Base-by-base conservation (phyloP, 371 early-diverging fungal species). In the Rhizopus microsporus region DNA sequence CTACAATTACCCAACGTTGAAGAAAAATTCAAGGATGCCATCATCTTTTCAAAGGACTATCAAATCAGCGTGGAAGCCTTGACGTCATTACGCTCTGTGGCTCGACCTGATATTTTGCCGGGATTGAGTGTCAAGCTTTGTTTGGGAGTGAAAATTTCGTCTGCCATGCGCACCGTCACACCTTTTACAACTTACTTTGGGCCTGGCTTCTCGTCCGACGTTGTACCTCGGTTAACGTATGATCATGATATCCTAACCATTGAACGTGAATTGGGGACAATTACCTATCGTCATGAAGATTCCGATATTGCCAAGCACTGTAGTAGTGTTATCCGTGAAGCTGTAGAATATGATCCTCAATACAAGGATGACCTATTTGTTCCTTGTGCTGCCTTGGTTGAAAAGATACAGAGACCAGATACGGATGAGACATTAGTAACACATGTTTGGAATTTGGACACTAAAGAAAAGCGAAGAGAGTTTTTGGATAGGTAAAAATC, bases 111-210 rank as follows among this genome's bases (percentile, higher is more conserved):
- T 17, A 50, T 75, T 2, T 58, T 80, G 15, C 72, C 69, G 10
- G 74, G 74, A 17, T 54, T 62, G 15, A 72, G 78, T 5, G 63
- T 87, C 40, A 90, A 90, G 65, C 74, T 89, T 10, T 78, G 89
- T 23, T 62, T 90, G 33, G 89, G 86, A 17, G 76, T 89, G 63
- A 89, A 84, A 56, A 76, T 87, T 5, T 80, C 89, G 1, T 88
- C 88, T 7, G 90, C 89, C 29, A 56, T 90, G 57, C 86, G 91
- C 48, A 90, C 88, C 7, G 80, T 90, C 56, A 86, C 85, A 13
- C 89, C 89, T 7, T 89, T 81, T 70, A 78, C 88, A 0, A 83
- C 88, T 13, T 75, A 79, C 50, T 77, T 86, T 56, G 89, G 89
- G 0, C 86, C 90, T 17, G 81, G 80, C 12, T 74, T 90, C 17